Percentiles rank a stretch among this genome's conserved stretches.
These are phyloP conservation scores for Amanita subjunquillea DNA, from an alignment of 768 basidiomycete genomes.

Conservation along the genomic window DNA sequence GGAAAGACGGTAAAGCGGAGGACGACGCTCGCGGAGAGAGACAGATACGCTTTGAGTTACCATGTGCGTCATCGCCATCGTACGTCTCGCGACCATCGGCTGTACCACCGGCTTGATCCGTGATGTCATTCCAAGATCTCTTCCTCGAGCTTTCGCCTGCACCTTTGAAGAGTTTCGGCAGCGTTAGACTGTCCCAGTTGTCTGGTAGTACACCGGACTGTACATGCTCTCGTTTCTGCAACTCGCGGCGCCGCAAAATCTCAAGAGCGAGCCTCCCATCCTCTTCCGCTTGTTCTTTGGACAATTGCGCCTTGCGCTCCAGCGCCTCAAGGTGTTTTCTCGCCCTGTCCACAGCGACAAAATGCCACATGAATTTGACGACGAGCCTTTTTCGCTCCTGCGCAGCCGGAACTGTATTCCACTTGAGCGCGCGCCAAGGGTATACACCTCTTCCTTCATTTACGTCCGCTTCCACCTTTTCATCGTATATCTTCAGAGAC, in stretches of 20 bases:
- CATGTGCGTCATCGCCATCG: neutral
- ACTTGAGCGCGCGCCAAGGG: constrained; percentile 1
- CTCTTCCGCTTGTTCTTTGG: constrained; percentile 1
- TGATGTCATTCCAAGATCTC: neutral
- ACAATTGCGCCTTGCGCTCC: neutral
- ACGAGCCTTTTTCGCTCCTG: neutral
- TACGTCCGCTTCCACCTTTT: neutral
- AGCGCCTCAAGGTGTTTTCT: neutral
- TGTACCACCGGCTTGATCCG: neutral
- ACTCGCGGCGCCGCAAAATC: neutral
- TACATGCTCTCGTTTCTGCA: neutral
- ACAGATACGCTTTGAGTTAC: neutral
- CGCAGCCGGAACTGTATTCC: constrained; percentile 5
- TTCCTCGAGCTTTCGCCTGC: neutral
- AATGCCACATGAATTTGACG: constrained; percentile 5
- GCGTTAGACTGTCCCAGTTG: neutral
- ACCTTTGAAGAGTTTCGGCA: neutral
- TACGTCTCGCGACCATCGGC: neutral
- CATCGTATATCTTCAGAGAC: constrained; percentile 19
- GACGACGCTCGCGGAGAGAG: constrained; percentile 4
- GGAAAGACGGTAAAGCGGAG: neutral
- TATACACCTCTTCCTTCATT: constrained; percentile 6
- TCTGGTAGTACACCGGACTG: neutral
- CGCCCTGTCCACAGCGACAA: constrained; percentile 1
- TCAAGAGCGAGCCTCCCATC: neutral